Conservation (phyloP, 306 rosid genomes). For the Cucumis sativus region DNA sequence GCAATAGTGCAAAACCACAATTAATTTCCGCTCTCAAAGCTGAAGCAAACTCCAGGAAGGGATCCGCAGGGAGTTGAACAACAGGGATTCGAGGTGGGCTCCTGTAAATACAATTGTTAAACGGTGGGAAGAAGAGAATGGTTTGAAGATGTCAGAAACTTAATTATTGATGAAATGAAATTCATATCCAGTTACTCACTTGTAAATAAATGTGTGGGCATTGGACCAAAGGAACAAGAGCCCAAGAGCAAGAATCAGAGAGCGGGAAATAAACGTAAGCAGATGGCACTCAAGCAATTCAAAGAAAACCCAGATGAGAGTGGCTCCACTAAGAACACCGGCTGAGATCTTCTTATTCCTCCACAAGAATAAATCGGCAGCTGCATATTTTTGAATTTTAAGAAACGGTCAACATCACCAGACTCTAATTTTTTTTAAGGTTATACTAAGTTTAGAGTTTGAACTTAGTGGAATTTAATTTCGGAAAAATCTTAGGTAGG, state of each 20-base stretch:
- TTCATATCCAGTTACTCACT: slow-evolving; percentile 33
- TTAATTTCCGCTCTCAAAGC: slow-evolving; percentile 58
- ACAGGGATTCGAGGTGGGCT: slow-evolving; percentile 64
- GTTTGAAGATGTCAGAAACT: not conserved
- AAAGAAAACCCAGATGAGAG: slow-evolving; percentile 60
- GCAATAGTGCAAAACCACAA: slow-evolving; percentile 35
- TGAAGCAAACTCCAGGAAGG: slow-evolving; percentile 53
- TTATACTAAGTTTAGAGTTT: too few relatives aligned
- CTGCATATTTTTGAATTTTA: slow-evolving; percentile 24
- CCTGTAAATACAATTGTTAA: slow-evolving; percentile 22
- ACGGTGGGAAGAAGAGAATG: not conserved
- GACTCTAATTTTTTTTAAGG: too few relatives aligned
- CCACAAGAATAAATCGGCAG: slow-evolving; percentile 86
- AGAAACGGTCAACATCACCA: not conserved
- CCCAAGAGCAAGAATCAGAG: slow-evolving; percentile 43
- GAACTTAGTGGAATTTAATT: too few relatives aligned
- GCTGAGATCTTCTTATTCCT: slow-evolving; percentile 85
- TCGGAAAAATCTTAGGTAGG: too few relatives aligned
- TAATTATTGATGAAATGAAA: not conserved
- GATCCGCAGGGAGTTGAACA: slow-evolving; percentile 64
- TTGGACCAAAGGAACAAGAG: slow-evolving; percentile 80
- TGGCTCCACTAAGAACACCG: slow-evolving; percentile 54
- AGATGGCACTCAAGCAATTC: slow-evolving; percentile 77
- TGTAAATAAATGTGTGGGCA: slow-evolving; percentile 68
- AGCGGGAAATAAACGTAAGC: slow-evolving; percentile 64